Conservation (phyloP, 306 rosid species). For the Lablab purpureus region DNA sequence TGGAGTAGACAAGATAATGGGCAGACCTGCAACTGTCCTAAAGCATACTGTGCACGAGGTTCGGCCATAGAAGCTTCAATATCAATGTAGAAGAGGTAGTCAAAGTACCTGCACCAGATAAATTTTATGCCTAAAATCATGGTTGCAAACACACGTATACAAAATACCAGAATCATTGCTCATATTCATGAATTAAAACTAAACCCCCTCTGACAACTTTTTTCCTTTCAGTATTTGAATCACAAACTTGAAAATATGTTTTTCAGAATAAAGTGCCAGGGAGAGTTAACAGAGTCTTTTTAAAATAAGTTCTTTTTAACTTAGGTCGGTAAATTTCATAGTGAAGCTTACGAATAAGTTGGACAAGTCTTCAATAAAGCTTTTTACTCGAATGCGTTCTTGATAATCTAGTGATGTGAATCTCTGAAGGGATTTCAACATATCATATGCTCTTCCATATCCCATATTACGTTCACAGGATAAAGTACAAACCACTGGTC, state of each 20-base stretch:
- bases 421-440: slow-evolving; percentile 23
- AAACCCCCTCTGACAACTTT: not conserved
- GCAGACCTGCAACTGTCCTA: slow-evolving; percentile 82
- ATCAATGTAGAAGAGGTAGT: slow-evolving; percentile 86
- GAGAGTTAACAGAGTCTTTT: not conserved
- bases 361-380: not conserved
- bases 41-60: slow-evolving; percentile 79
- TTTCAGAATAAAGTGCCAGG: not conserved
- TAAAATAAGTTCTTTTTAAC: not conserved
- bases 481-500: slow-evolving; percentile 30
- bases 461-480: slow-evolving; percentile 20
- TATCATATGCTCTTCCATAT: slow-evolving; percentile 19
- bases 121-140: slow-evolving; percentile 21
- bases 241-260: slow-evolving; percentile 9
- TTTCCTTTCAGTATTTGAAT: slow-evolving; percentile 28
- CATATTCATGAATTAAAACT: slow-evolving; percentile 11
- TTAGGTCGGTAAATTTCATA: slow-evolving; percentile 13
- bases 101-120: slow-evolving; percentile 74
- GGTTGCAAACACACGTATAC: slow-evolving; percentile 9
- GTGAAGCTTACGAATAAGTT: not conserved
- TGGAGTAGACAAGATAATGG: slow-evolving; percentile 29
- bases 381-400: not conserved
- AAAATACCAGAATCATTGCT: slow-evolving; percentile 33
- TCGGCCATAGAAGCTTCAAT: slow-evolving; percentile 95
- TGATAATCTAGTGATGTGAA: slow-evolving; percentile 20